Percentiles rank a stretch among this genome's conserved stretches.
Conservation (phyloP, 2,329 filamentous ascomycete species). For the Fusarium torulosum region DNA sequence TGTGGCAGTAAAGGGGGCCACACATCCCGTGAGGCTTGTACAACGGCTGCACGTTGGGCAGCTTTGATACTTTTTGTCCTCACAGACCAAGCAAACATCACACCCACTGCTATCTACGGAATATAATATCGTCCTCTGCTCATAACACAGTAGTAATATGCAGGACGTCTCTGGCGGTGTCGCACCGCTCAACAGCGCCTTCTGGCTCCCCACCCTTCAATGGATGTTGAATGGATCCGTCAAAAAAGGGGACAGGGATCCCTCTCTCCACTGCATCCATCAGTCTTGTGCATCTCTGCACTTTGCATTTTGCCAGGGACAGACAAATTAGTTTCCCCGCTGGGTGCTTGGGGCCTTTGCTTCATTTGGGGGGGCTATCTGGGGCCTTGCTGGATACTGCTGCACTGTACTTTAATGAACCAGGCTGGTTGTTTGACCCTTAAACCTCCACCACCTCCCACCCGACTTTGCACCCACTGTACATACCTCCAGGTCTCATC, state of each 20-base stretch:
- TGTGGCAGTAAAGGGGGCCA: slow-evolving; percentile 3
- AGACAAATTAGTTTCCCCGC: slow-evolving; percentile 46
- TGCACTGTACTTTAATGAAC: slow-evolving; percentile 5
- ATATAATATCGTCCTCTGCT: too few species aligned
- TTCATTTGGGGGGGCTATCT: slow-evolving; percentile 12
- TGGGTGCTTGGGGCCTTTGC: slow-evolving; percentile 36
- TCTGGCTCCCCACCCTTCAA: background rate
- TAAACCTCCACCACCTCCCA: slow-evolving; percentile 38
- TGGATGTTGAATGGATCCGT: slow-evolving; percentile 17
- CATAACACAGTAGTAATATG: too few species aligned
- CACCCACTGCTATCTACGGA: too few species aligned
- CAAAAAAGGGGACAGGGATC: background rate
- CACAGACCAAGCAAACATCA: background rate
- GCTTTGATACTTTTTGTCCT: background rate
- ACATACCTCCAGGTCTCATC: slow-evolving; percentile 14
- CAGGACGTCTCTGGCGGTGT: too few species aligned
- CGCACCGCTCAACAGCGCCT: too few species aligned
- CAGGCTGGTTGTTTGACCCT: slow-evolving; percentile 13
- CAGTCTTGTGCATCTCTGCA: slow-evolving; percentile 31
- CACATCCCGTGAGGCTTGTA: background rate
- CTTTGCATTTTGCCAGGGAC: slow-evolving; percentile 29
- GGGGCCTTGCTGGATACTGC: too few species aligned
- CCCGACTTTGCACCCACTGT: slow-evolving; percentile 22
- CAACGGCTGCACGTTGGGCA: slow-evolving; percentile 10
- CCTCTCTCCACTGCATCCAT: slow-evolving; percentile 40